phyloP scores from a whole-genome alignment of 2,329 filamentous ascomycete species.

The Talaromyces funiculosus region DNA sequence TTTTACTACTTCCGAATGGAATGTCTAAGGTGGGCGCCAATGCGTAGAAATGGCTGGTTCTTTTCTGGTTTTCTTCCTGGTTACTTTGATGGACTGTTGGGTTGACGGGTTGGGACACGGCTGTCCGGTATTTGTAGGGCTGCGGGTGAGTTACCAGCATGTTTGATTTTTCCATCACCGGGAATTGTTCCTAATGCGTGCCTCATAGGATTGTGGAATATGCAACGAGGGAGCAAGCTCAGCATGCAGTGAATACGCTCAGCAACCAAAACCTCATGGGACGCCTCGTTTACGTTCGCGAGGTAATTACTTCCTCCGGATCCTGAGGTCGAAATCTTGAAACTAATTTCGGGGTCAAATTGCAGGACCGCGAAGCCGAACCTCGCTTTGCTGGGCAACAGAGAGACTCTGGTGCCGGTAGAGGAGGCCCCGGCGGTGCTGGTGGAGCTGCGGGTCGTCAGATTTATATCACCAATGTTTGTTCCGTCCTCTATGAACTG shows the following conservation, averaged over 20 bases:
- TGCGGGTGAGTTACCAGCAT: constrained; percentile 73
- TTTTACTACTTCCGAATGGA: constrained; percentile 99
- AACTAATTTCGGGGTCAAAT: background rate
- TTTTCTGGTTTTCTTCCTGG: constrained; percentile 53
- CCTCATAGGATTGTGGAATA: constrained; percentile 94
- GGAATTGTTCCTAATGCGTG: background rate
- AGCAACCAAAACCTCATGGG: constrained; percentile 99
- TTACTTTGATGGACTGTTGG: constrained; percentile 78
- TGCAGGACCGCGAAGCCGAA: constrained; percentile 91
- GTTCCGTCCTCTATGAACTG: constrained; percentile 45
- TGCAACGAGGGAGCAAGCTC: constrained; percentile 97
- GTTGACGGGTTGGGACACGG: constrained; percentile 97
- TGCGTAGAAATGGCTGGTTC: constrained; percentile 76
- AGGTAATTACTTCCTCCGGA: constrained; percentile 52
- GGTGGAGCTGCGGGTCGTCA: constrained; percentile 67
- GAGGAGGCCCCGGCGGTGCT: constrained; percentile 49
- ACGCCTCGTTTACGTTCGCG: constrained; percentile 94
- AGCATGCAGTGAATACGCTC: constrained; percentile 92
- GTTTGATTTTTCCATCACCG: background rate
- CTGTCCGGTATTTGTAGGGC: constrained; percentile 92
- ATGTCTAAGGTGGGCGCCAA: constrained; percentile 99
- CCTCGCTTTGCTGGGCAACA: constrained; percentile 84
- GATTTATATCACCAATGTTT: constrained; percentile 97
- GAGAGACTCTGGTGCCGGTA: constrained; percentile 56
- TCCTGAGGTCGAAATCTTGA: background rate